Evolutionary conservation across 495 filamentous ascomycete genomes (phyloP), one percentile per base, ranked within the genome.

Genomic region (Chaetomium fimeti): DNA sequence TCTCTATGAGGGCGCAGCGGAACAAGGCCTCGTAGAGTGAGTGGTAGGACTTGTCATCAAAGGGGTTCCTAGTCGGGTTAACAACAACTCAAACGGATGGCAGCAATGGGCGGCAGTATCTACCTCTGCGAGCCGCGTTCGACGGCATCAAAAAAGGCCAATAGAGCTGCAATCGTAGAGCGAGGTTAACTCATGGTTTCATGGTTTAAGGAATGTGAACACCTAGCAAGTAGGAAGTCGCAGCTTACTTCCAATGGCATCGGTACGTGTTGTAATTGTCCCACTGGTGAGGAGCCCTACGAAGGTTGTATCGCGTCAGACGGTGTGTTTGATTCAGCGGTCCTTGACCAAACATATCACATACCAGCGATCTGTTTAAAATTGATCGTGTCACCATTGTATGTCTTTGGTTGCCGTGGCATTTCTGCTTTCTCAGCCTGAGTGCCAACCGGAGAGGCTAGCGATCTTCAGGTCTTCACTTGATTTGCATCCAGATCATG

Each of bases 1-100:
- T 89, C 63, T 97, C 92, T 13, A 78, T 70, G 22, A 87, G 78
- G 9, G 86, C 77, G 65, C 85, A 87, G 43, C 82, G 79, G 70
- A 97, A 97, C 18, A 98, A 76, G 0, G 85, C 84, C 69, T 97
- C 92, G 65, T 88, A 92, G 29, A 97, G 86, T 54, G 83, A 83
- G 69, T 95, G 90, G 69, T 89, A 96, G 20, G 83, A 84, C 67
- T 89, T 90, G 71, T 96, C 92, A 55, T 83, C 86, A 27, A 81
- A 69, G 3, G 64, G 67, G 27, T 70, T 70, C 40, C 65, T 72
- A 40, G 28, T n/a, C 53, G 16, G 40, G 70, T 74, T 40, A 51
- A 66, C 48, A 43, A 36, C 22, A 64, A 3, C 32, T 5, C 13
- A 24, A 57, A 45, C 29, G 36, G 55, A 54, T 42, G 25, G 43